These are phyloP conservation scores for Trichoderma virens DNA, from an alignment of 495 filamentous ascomycete genomes.

Conservation along the genomic window DNA sequence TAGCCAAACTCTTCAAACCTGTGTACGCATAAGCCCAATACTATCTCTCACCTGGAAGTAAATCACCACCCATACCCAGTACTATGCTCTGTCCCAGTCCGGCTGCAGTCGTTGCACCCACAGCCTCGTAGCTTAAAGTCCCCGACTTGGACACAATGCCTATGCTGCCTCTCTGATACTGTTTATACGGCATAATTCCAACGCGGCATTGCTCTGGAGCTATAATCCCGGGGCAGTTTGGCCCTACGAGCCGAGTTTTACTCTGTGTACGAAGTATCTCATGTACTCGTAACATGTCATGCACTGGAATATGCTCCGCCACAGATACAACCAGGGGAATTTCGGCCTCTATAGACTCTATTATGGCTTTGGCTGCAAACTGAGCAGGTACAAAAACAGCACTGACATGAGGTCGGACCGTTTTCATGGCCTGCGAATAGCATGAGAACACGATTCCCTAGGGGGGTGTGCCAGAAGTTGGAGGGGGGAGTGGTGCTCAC, in stretches of 20 bases:
- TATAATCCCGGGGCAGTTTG: constrained; percentile 85
- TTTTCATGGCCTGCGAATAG: constrained; percentile 54
- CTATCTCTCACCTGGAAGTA: constrained; percentile 46
- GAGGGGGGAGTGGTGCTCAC: no score
- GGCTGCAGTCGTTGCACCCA: constrained; percentile 71
- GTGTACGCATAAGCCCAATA: background rate
- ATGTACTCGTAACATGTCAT: constrained; percentile 74
- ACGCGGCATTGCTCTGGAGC: constrained; percentile 41
- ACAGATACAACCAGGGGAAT: constrained; percentile 83
- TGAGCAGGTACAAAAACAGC: constrained; percentile 80
- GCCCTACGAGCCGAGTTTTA: constrained; percentile 71
- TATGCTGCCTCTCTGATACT: constrained; percentile 46
- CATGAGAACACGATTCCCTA: constrained; percentile 11
- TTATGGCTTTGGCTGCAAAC: constrained; percentile 68
- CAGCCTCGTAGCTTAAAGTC: constrained; percentile 81
- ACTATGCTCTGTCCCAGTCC: constrained; percentile 81
- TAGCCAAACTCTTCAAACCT: background rate
- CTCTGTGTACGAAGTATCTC: constrained; percentile 75
- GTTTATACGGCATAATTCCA: constrained; percentile 52
- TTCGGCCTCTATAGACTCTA: constrained; percentile 83
- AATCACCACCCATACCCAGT: constrained; percentile 84
- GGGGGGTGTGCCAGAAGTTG: constrained; percentile 2
- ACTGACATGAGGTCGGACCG: constrained; percentile 74
- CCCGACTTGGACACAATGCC: constrained; percentile 85
- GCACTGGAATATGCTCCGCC: constrained; percentile 83